Conservation (phyloP, 805 yeast species). For the Candida morakotiae region DNA sequence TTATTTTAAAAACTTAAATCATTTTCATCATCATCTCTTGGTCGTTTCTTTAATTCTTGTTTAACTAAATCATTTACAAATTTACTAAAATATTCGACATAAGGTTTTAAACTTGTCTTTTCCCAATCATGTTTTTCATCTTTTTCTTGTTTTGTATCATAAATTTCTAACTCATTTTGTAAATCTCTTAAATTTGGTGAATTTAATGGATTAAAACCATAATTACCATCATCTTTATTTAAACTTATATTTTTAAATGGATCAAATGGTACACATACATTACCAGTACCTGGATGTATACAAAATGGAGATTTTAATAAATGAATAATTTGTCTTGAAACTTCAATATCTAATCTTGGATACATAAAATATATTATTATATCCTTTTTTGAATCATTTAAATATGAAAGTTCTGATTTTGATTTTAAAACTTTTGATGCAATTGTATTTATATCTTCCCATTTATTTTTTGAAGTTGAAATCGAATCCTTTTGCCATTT, state of each 20-base stretch:
- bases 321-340: conserved; percentile 84
- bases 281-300: conserved; percentile 93
- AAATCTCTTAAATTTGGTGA: conserved; percentile 74
- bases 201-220: conserved; percentile 68
- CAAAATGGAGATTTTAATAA: conserved; percentile 95
- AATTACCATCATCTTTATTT: conserved; percentile 31
- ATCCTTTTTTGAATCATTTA: conserved; percentile 74
- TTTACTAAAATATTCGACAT: conserved; percentile 58
- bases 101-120: conserved; percentile 67
- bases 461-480: conserved; percentile 57
- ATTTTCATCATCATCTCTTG: conserved; percentile 3
- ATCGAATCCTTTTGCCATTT: conserved; percentile 48
- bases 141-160: conserved; percentile 35
- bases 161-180: conserved; percentile 58
- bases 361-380: conserved; percentile 75
- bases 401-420: conserved; percentile 43
- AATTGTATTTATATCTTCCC: conserved; percentile 67
- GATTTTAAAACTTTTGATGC: conserved; percentile 46
- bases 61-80: conserved; percentile 57
- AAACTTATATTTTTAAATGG: conserved; percentile 36
- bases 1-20: conserved; percentile 1
- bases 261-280: conserved; percentile 87
- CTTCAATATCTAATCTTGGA: conserved; percentile 92
- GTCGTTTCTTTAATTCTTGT: conserved; percentile 41
- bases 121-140: conserved; percentile 45